Percentiles rank a stretch among this genome's conserved stretches.
These are phyloP conservation scores for Scenedesmus sp. DNA, from an alignment of 163 green algal genomes.

Conservation along the genomic window DNA sequence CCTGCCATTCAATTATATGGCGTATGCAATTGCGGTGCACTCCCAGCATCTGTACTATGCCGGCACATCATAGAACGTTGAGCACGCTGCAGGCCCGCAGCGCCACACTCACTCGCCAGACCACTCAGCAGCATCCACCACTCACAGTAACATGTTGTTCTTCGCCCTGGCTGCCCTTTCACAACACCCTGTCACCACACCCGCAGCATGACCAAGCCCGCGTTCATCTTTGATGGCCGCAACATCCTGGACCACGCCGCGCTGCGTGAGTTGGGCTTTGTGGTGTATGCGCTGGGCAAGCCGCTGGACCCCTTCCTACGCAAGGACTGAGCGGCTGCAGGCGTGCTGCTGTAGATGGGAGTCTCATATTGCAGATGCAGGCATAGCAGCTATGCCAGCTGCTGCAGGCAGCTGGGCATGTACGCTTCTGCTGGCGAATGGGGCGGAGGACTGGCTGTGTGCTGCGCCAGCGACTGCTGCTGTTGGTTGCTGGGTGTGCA, in stretches of 20 bases:
- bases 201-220: conserved; percentile 94
- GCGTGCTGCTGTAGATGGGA: neutral
- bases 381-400: neutral
- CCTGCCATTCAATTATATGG: too few species aligned
- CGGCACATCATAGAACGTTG: too few species aligned
- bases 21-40: too few species aligned
- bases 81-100: too few species aligned
- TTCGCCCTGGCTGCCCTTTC: neutral
- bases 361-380: neutral
- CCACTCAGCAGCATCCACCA: neutral
- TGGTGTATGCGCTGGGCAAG: conserved; percentile 99
- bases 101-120: too few species aligned
- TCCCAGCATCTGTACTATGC: too few species aligned
- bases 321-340: conserved; percentile 54
- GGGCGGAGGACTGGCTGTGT: too few species aligned
- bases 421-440: neutral
- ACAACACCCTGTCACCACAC: neutral
- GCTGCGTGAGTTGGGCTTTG: conserved; percentile 95
- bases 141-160: neutral
- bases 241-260: conserved; percentile 96
- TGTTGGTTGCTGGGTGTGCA: too few species aligned
- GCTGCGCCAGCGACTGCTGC: too few species aligned
- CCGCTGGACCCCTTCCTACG: conserved; percentile 96
- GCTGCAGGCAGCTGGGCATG: neutral
- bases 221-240: conserved; percentile 98